phyloP scores from a whole-genome alignment of 306 rosid genomes.

The Pyrus communis region DNA sequence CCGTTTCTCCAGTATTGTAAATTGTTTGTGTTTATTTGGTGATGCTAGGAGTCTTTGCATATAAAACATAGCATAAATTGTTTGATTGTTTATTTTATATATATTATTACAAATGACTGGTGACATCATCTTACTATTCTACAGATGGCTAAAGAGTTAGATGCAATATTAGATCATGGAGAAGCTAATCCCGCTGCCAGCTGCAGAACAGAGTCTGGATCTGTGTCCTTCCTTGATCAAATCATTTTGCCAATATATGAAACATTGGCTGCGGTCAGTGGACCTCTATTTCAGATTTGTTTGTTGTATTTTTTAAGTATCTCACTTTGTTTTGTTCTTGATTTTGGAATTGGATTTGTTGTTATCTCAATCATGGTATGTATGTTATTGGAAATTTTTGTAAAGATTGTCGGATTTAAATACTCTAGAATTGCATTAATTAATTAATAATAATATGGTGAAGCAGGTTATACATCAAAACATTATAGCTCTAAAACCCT shows the following conservation, averaged over 20 bases:
- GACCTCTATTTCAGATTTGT: slow-evolving; percentile 9
- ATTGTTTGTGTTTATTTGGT: not conserved
- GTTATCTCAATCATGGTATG: not conserved
- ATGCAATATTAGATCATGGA: slow-evolving; percentile 79
- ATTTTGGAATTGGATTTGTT: not conserved
- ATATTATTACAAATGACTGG: not conserved
- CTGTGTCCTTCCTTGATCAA: slow-evolving; percentile 64
- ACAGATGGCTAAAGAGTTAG: slow-evolving; percentile 94
- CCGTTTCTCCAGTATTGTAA: not conserved
- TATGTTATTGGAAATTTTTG: not conserved
- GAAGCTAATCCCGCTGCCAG: slow-evolving; percentile 55
- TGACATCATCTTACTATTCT: slow-evolving; percentile 7
- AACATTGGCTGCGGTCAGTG: slow-evolving; percentile 43
- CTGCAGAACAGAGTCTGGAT: slow-evolving; percentile 42
- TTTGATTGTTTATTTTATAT: not conserved
- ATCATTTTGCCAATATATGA: slow-evolving; percentile 63
- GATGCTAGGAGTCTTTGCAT: not conserved
- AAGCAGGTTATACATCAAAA: not conserved
- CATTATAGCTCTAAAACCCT: not conserved
- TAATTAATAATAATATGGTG: not conserved
- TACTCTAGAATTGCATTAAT: not conserved
- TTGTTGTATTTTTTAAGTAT: not conserved
- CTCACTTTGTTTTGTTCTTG: not conserved
- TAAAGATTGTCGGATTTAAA: not conserved
- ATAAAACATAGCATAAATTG: not conserved